Conservation (phyloP, 495 filamentous ascomycete genomes). For the Amniculicola lignicola region DNA sequence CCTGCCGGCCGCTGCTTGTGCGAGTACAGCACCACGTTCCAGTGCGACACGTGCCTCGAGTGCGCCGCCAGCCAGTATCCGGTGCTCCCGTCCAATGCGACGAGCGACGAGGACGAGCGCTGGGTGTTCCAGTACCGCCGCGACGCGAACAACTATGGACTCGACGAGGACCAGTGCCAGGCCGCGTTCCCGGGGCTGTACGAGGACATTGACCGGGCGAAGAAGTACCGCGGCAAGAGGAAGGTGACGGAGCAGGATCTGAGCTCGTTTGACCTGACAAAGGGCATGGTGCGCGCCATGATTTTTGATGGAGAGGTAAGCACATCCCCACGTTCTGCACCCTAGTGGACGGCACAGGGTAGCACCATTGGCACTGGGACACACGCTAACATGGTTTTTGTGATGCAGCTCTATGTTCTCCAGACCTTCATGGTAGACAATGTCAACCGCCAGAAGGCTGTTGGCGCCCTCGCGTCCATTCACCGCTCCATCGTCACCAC, state of each 20-base stretch:
- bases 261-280: constrained; percentile 11
- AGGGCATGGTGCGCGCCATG: constrained; percentile 35
- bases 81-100: constrained; percentile 37
- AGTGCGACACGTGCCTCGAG: constrained; percentile 28
- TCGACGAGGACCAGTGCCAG: constrained; percentile 31
- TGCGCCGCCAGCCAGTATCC: constrained; percentile 16
- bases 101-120: constrained; percentile 42
- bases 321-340: not conserved
- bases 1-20: constrained; percentile 30
- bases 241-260: constrained; percentile 34
- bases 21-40: constrained; percentile 26
- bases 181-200: constrained; percentile 34
- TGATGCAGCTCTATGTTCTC: constrained; percentile 36
- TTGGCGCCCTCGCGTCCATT: constrained; percentile 41
- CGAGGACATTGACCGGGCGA: constrained; percentile 32
- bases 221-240: constrained; percentile 32
- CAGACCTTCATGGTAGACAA: constrained; percentile 28
- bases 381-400: too few species aligned
- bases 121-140: constrained; percentile 41
- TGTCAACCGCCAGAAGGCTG: constrained; percentile 47
- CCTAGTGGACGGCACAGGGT: not conserved
- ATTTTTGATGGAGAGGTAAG: constrained; percentile 35
- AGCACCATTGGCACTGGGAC: too few species aligned
- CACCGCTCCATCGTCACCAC: constrained; percentile 53
- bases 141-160: constrained; percentile 34